Evolutionary conservation across 768 basidiomycete species (phyloP), one percentile per base, ranked within the genome.

Genomic region (Pisolithus albus): DNA sequence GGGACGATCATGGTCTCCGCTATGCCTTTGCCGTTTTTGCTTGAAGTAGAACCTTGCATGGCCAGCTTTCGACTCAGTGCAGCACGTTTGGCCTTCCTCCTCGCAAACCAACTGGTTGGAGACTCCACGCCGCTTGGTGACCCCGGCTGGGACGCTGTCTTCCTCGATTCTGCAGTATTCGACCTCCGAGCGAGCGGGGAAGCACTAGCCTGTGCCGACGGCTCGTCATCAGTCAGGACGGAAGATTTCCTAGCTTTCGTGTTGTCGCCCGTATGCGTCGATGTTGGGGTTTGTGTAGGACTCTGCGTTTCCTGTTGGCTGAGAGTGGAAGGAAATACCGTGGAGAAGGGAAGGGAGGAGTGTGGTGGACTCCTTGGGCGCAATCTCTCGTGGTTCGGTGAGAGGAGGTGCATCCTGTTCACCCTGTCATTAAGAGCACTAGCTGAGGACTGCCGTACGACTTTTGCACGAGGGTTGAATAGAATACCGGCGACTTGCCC

Each of bases 401-500:
- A 53, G 28, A 69, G 59, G 42, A 68, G 61, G 37, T 68, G 70
- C 2, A 72, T 72, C 51, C 72, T 74, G 52, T 77, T 75, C 21
- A 77, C 56, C 51, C 83, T 75, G 8, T 65, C 60, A 2, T 56
- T 40, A 10, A 19, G 28, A 1, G 48, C 7, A 23, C 67, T 68
- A 41, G 70, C 72, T 45, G 64, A 60, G 8, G 58, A 49, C 53
- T 58, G 43, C 7, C 16, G 13, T 28, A 16, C 69, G 61, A 65
- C 64, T 70, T 80, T 56, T 55, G 67, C 71, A 28, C 78, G 75
- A 2, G 94, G 95, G 55, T 93, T 88, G 69, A 98, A 99, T 72
- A 93, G 90, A 52, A 99, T 94, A 10, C 93, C 95, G n/a, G 90
- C 79, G 2, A 92, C 89, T 58, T 92, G 84, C 0, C 95, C 95